Base-by-base conservation (phyloP, 345 rosid genomes). In the Clarkia xantiana region DNA sequence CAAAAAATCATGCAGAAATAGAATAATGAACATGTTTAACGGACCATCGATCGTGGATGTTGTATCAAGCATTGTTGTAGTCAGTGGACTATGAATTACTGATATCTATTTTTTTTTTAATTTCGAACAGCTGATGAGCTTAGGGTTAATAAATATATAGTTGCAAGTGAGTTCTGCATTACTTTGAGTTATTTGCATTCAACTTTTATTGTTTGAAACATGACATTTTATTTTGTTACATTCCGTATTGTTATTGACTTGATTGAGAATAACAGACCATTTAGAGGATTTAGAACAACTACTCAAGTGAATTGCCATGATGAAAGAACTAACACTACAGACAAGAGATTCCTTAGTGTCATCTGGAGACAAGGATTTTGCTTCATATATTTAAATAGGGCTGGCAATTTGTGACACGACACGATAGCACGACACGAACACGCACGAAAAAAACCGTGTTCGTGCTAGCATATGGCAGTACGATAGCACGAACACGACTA, bases 321-420 rank as follows among this genome's bases (percentile, higher is more conserved):
- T 87, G 96, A 91, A 82, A 67, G 98, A 91, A 61, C 66, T 91
- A 54, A 91, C 98, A 58, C 80, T 68, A 54, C 75, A 94, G 34
- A 81, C 95, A 7, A 78, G 55, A 69, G 96, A 87, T 65, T 84
- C 84, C 64, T 59, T 91, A 17, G 98, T 87, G 71, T 91, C 98
- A 29, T 91, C 86, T 70, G 98, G 98, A 58, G 98, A 91, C 0
- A 84, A 96, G 73, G 72, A 86, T 64, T 91, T 91, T 57, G 94
- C 99, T 0, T 94, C 96, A n/a, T n/a, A n/a, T n/a, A n/a, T n/a
- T n/a, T n/a, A n/a, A n/a, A n/a, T n/a, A n/a, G n/a, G n/a, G n/a
- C n/a, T n/a, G n/a, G n/a, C n/a, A n/a, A n/a, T n/a, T n/a, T n/a
- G n/a, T n/a, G n/a, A n/a, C n/a, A n/a, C n/a, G n/a, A n/a, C n/a